Evolutionary conservation across 2,329 filamentous ascomycete genomes (phyloP).

Genomic region (Paraphaeosphaeria minitans): DNA sequence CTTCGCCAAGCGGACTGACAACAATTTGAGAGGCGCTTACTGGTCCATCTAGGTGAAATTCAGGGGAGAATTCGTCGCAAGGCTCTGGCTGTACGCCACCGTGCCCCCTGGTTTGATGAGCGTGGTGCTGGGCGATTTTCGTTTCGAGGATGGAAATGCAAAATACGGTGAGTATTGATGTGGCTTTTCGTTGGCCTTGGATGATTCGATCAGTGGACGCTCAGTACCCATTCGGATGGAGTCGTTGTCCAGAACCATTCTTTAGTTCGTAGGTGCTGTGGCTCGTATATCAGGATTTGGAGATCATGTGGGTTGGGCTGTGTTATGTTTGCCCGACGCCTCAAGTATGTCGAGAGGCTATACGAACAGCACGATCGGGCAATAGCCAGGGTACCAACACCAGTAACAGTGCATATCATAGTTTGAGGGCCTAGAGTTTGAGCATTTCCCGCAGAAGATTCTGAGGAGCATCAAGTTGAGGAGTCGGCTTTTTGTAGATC

Average conservation of each 20-base stretch:
- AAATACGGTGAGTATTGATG: constrained; percentile 15
- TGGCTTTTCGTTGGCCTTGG: too few relatives aligned
- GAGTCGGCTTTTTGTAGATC: neutral
- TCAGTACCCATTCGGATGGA: too few relatives aligned
- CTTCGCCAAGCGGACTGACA: constrained; percentile 23
- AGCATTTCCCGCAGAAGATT: too few relatives aligned
- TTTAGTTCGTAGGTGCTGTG: too few relatives aligned
- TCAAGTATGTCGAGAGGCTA: neutral
- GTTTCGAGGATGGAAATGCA: constrained; percentile 19
- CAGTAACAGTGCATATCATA: too few relatives aligned
- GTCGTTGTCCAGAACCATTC: too few relatives aligned
- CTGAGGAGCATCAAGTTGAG: neutral
- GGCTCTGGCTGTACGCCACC: constrained; percentile 8
- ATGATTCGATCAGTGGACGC: too few relatives aligned
- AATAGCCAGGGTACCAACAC: too few relatives aligned
- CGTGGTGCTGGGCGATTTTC: neutral
- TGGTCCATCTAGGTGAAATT: constrained; percentile 14
- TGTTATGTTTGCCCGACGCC: neutral
- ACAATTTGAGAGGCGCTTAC: constrained; percentile 11
- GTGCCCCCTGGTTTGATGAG: neutral
- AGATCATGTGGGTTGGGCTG: neutral
- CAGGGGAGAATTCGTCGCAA: constrained; percentile 12
- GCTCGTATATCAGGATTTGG: too few relatives aligned
- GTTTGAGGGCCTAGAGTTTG: too few relatives aligned
- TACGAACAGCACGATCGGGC: too few relatives aligned